Percentiles rank a stretch among this genome's conserved stretches.
Evolutionary conservation across 2,329 filamentous ascomycete species (phyloP).

Genomic region (Sporothrix humicola): DNA sequence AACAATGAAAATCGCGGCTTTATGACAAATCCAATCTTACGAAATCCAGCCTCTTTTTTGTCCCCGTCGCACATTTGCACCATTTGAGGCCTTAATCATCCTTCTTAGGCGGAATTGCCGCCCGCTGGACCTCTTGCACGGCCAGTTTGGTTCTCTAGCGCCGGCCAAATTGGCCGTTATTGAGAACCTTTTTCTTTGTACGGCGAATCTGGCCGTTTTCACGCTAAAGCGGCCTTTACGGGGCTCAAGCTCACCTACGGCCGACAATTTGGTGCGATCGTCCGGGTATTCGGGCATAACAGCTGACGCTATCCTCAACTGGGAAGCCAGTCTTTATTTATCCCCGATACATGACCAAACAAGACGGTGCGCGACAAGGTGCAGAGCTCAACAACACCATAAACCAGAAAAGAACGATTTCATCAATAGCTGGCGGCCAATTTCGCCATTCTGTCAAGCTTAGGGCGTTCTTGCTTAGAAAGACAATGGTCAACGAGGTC

Average conservation of each 20-base stretch:
- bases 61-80: too few species aligned
- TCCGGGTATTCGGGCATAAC: not conserved
- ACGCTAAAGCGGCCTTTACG: not conserved
- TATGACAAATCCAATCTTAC: conserved; percentile 2
- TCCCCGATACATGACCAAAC: not conserved
- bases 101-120: not conserved
- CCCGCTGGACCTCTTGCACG: not conserved
- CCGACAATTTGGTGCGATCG: not conserved
- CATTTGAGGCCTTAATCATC: not conserved
- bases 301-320: not conserved
- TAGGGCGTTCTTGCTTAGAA: not conserved
- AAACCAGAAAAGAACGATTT: not conserved
- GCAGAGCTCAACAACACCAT: not conserved
- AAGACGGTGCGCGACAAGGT: not conserved
- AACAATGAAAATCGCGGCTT: not conserved
- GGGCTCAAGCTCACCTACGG: not conserved
- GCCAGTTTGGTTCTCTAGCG: not conserved
- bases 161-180: conserved; percentile 18
- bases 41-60: too few species aligned
- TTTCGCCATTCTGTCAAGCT: not conserved
- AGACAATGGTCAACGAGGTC: not conserved
- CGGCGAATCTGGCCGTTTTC: not conserved
- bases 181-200: not conserved
- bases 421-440: not conserved
- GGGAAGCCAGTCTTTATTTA: not conserved